Conservation (phyloP, 2,329 filamentous ascomycete genomes). For the Samsoniella hepiali region DNA sequence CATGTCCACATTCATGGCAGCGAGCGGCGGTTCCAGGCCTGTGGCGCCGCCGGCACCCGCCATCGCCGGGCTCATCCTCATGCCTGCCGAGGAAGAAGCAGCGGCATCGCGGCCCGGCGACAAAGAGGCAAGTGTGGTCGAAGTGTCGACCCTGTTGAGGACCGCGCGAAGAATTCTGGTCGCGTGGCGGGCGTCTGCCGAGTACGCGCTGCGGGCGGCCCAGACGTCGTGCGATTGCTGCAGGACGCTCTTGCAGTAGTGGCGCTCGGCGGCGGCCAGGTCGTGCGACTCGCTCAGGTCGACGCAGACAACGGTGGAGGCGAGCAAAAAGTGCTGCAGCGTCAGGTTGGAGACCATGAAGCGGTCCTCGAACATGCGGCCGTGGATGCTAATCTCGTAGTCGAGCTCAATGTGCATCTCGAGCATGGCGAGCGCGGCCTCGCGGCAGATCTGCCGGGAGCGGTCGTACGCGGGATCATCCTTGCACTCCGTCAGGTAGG, state of each 20-base stretch:
- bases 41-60: background rate
- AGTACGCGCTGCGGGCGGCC: slow-evolving; percentile 36
- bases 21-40: slow-evolving; percentile 8
- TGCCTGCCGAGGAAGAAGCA: background rate
- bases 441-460: slow-evolving; percentile 42
- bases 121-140: background rate
- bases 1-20: slow-evolving; percentile 9
- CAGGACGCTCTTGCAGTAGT: slow-evolving; percentile 36
- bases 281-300: slow-evolving; percentile 42
- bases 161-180: slow-evolving; percentile 42
- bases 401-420: slow-evolving; percentile 47
- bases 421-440: slow-evolving; percentile 43
- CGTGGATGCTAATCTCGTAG: slow-evolving; percentile 44
- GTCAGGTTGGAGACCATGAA: slow-evolving; percentile 53
- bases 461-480: slow-evolving; percentile 35
- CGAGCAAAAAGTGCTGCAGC: slow-evolving; percentile 56
- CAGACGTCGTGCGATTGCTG: slow-evolving; percentile 42
- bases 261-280: slow-evolving; percentile 31
- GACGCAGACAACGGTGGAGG: slow-evolving; percentile 57
- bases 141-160: slow-evolving; percentile 34
- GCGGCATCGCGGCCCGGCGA: background rate
- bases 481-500: slow-evolving; percentile 41
- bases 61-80: background rate
- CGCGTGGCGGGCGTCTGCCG: slow-evolving; percentile 42
- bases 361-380: slow-evolving; percentile 49